Evolutionary conservation across 2,329 filamentous ascomycete species (phyloP).

Genomic region (Penicillium oxalicum): DNA sequence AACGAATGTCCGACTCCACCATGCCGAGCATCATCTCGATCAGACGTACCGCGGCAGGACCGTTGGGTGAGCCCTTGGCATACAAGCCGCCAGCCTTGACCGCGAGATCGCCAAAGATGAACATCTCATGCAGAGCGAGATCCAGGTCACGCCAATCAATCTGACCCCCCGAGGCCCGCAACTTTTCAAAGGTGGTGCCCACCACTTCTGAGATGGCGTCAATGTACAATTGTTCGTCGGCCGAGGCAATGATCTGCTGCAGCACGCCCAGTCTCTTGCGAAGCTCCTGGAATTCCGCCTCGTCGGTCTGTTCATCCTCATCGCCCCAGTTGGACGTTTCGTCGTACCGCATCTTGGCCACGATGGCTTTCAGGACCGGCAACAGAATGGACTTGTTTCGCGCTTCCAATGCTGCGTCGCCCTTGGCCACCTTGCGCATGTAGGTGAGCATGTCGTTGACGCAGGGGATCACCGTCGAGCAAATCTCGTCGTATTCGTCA

Average conservation of each 20-base stretch:
- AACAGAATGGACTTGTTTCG: conserved; percentile 78
- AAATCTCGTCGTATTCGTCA: conserved; percentile 97
- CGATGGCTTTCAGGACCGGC: conserved; percentile 83
- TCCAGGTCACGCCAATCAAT: conserved; percentile 95
- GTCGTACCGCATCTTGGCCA: conserved; percentile 95
- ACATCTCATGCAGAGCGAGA: conserved; percentile 91
- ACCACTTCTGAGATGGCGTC: conserved; percentile 82
- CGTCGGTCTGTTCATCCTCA: conserved; percentile 90
- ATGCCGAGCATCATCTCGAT: conserved; percentile 92
- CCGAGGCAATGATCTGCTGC: conserved; percentile 85
- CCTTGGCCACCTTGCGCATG: conserved; percentile 69
- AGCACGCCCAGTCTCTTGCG: conserved; percentile 82
- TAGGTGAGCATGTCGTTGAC: conserved; percentile 89
- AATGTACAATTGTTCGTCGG: conserved; percentile 83
- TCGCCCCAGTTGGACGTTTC: conserved; percentile 90
- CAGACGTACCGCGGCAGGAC: conserved; percentile 71
- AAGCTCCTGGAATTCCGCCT: conserved; percentile 94
- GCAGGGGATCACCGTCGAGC: conserved; percentile 88
- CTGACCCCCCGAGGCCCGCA: conserved; percentile 65
- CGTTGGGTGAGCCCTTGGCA: conserved; percentile 74
- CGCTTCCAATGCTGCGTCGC: conserved; percentile 57
- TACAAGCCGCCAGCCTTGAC: conserved; percentile 82
- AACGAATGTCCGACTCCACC: conserved; percentile 84
- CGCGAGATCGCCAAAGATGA: conserved; percentile 89
- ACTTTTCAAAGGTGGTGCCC: conserved; percentile 75